Base-by-base conservation (phyloP, 2,329 filamentous ascomycete genomes). In the Cladosporium halotolerans region DNA sequence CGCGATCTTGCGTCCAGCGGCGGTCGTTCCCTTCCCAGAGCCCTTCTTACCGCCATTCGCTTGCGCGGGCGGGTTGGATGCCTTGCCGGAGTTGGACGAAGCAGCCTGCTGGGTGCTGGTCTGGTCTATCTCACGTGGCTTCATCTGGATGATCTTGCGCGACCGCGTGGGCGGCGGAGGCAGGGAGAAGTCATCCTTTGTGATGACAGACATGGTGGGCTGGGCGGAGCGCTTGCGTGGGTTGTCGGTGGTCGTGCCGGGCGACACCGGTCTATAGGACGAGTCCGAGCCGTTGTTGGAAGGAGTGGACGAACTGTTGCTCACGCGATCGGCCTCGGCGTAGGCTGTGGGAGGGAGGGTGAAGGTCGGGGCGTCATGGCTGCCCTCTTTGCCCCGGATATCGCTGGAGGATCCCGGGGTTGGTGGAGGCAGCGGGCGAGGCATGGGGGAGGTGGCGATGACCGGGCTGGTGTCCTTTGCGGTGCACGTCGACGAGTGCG, bases 81-180 rank as follows among this genome's bases (percentile, higher is more conserved):
- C 55, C 45, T 61, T 63, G 14, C 57, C 61, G 18, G 57, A 54
- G 4, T 53, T 16, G n/a, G 58, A 14, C 11, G 53, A 50, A 36
- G 54, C 45, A 9, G 56, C 38, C n/a, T 45, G 36, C 7, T 46
- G 45, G 3, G 45, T 39, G 9, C 40, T 19, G 11, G 57, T 57
- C 63, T 68, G 62, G 54, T 68, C 63, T 50, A 68, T 68, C 2
- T 67, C 66, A 56, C 76, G 76, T 9, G 83, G 92, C 71, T 95
- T 96, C 91, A 97, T 96, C 73, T 97, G 92, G 55, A 97, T 97
- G 68, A 99, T 97, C 74, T 95, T 97, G 64, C 92, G 85, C 40
- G 89, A 88, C 58, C 92, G 80, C 3, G 91, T 96, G 0, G 93
- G 93, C 13, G 92, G 93, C 9, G 93, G 93, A 16, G 93, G 93